phyloP scores from a whole-genome alignment of 805 yeast species.

The Kodamaea laetipori region DNA sequence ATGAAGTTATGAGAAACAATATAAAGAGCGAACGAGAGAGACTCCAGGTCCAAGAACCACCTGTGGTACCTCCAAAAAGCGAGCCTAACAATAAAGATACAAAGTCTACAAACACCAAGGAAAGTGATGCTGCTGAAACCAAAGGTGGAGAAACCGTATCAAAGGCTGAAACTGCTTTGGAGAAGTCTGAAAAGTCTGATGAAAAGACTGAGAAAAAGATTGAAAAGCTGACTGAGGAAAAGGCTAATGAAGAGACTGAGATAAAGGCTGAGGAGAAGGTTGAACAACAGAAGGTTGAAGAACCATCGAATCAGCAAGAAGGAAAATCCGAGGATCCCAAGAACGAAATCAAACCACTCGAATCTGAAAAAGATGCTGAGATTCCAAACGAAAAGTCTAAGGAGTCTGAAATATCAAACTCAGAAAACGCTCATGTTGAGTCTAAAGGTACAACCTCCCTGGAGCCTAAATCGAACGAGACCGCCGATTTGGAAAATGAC shows the following conservation, averaged over 20 bases:
- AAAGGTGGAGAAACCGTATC: slow-evolving; percentile 16
- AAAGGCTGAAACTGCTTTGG: background rate
- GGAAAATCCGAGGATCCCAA: background rate
- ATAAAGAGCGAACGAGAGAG: slow-evolving; percentile 4
- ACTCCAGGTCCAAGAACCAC: slow-evolving; percentile 5
- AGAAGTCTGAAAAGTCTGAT: slow-evolving; percentile 4
- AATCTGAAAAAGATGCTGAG: background rate
- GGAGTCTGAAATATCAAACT: background rate
- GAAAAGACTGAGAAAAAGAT: slow-evolving; percentile 4
- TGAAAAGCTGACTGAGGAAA: slow-evolving; percentile 11
- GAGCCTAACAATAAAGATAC: slow-evolving; percentile 11
- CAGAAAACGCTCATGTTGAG: too few relatives aligned
- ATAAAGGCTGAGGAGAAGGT: background rate
- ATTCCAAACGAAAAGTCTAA: background rate
- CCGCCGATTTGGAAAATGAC: background rate
- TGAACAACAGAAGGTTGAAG: too few relatives aligned
- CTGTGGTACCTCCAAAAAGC: slow-evolving; percentile 7
- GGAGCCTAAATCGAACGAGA: background rate
- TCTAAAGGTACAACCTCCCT: too few relatives aligned
- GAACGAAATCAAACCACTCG: background rate
- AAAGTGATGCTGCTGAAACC: too few relatives aligned
- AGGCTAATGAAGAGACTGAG: slow-evolving; percentile 10
- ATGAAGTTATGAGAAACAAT: slow-evolving; percentile 43
- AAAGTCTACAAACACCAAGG: too few relatives aligned
- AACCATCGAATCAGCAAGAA: too few relatives aligned